Percentiles rank a stretch among this genome's conserved stretches.
Conservation (phyloP, 2,329 filamentous ascomycete genomes). For the Plenodomus lindquistii region DNA sequence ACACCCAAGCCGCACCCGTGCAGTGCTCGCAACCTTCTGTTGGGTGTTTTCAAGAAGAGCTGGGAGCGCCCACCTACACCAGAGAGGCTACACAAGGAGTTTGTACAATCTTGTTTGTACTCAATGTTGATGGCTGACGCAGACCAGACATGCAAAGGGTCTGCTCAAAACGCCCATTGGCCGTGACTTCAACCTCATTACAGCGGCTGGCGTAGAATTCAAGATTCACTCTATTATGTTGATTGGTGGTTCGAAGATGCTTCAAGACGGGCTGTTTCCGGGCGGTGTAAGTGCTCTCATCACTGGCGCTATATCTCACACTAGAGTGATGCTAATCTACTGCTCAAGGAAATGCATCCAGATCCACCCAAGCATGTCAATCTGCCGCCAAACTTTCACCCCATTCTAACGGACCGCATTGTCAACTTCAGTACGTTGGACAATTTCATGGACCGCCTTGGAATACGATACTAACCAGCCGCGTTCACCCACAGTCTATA, state of each 20-base stretch:
- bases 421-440: constrained; percentile 10
- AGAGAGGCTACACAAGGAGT: constrained; percentile 1
- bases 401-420: constrained; percentile 12
- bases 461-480: neutral
- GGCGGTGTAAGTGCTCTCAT: constrained; percentile 6
- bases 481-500: constrained; percentile 9
- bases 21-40: constrained; percentile 5
- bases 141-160: constrained; percentile 1
- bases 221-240: constrained; percentile 15
- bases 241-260: constrained; percentile 12
- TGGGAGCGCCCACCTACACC: neutral
- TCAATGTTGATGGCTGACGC: neutral
- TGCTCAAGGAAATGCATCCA: neutral
- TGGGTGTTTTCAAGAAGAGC: constrained; percentile 4
- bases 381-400: constrained; percentile 7
- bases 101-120: neutral
- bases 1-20: constrained; percentile 1
- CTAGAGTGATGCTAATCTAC: neutral
- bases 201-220: constrained; percentile 10
- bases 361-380: constrained; percentile 2
- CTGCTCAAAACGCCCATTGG: constrained; percentile 8
- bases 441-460: neutral
- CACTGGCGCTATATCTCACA: neutral
- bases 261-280: constrained; percentile 11
- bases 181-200: constrained; percentile 15